Evolutionary conservation across 805 yeast species (phyloP).

Genomic region (Kodamaea lidongshanica): DNA sequence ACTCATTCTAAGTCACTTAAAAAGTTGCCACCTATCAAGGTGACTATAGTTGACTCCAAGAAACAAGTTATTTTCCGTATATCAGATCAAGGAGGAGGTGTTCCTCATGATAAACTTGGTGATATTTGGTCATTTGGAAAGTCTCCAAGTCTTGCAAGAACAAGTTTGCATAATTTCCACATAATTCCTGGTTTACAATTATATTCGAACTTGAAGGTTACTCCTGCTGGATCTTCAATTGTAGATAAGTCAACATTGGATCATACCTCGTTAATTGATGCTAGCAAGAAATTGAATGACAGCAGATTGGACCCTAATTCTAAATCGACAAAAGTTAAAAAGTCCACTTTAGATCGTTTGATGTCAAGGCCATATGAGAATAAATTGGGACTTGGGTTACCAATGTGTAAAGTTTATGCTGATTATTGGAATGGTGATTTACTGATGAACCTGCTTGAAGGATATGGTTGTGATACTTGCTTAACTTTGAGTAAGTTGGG

Average conservation of each 20-base stretch:
- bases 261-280: slow-evolving; percentile 38
- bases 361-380: slow-evolving; percentile 67
- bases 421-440: slow-evolving; percentile 96
- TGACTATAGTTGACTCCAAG: slow-evolving; percentile 62
- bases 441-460: slow-evolving; percentile 76
- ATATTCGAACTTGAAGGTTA: slow-evolving; percentile 37
- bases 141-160: slow-evolving; percentile 51
- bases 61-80: slow-evolving; percentile 69
- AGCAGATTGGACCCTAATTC: too few species aligned
- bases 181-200: slow-evolving; percentile 56
- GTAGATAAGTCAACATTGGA: slow-evolving; percentile 20
- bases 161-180: slow-evolving; percentile 61
- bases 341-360: slow-evolving; percentile 56
- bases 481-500: slow-evolving; percentile 77
- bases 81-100: slow-evolving; percentile 89
- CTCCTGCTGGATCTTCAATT: slow-evolving; percentile 35
- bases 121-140: slow-evolving; percentile 87
- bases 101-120: slow-evolving; percentile 50
- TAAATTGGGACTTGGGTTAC: slow-evolving; percentile 82
- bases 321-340: slow-evolving; percentile 22
- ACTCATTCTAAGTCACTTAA: slow-evolving; percentile 25
- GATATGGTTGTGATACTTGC: slow-evolving; percentile 87
- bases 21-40: slow-evolving; percentile 67
- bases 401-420: slow-evolving; percentile 87
- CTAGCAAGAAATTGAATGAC: slow-evolving; percentile 12